Conservation (phyloP, 2,329 filamentous ascomycete species). For the Neonectria magnoliae region DNA sequence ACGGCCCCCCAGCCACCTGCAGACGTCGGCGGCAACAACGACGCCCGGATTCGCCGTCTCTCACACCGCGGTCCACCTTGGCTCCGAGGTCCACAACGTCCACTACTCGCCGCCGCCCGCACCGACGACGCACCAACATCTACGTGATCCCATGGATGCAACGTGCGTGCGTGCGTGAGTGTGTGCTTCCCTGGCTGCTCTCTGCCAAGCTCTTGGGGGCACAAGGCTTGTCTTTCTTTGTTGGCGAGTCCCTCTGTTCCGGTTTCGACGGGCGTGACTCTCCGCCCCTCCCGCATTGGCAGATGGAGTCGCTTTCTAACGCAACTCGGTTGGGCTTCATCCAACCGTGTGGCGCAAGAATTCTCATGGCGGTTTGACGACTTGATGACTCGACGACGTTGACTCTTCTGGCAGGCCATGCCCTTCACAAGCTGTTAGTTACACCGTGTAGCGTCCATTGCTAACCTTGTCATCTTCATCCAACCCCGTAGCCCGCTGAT, state of each 20-base stretch:
- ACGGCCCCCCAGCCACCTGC: constrained; percentile 53
- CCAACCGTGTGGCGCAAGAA: neutral
- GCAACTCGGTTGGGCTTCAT: constrained; percentile 6
- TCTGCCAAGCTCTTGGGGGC: neutral
- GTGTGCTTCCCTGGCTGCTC: neutral
- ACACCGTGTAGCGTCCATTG: neutral
- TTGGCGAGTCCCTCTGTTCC: constrained; percentile 2
- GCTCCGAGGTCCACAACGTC: neutral
- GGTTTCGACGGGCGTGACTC: constrained; percentile 4
- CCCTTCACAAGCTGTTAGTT: neutral
- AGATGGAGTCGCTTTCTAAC: neutral
- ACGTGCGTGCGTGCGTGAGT: constrained; percentile 4
- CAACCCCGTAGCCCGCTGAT: neutral
- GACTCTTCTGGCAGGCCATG: neutral
- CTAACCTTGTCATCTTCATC: neutral
- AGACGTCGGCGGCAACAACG: constrained; percentile 57
- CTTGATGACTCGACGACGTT: neutral
- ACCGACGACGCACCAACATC: constrained; percentile 31
- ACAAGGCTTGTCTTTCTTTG: neutral
- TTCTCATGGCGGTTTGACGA: neutral
- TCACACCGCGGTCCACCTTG: constrained; percentile 17
- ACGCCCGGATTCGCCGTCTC: constrained; percentile 44
- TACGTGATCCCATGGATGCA: neutral
- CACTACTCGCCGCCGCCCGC: constrained; percentile 15
- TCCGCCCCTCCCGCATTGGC: constrained; percentile 3